Percentiles rank a stretch among this genome's conserved stretches.
Evolutionary conservation across 495 filamentous ascomycete genomes (phyloP).

Genomic region (Penicillium verhagenii): DNA sequence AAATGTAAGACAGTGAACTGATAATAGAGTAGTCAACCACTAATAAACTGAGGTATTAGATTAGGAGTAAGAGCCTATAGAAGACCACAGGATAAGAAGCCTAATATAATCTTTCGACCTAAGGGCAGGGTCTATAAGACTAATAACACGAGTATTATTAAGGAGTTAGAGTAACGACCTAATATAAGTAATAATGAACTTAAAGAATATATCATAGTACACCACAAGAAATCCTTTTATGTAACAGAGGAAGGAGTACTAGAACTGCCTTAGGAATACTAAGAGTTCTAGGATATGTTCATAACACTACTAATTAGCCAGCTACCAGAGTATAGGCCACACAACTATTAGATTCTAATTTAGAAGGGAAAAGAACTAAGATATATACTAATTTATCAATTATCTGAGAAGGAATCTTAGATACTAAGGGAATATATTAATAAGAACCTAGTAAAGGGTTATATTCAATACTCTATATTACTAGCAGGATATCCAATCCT

Average conservation of each 20-base stretch:
- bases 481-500: conserved; percentile 11
- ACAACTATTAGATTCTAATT: too few species aligned
- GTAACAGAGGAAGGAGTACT: conserved; percentile 1
- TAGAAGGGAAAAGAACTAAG: too few species aligned
- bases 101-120: background rate
- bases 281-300: conserved; percentile 4
- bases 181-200: background rate
- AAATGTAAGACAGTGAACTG: background rate
- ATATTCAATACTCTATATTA: conserved; percentile 11
- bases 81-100: background rate
- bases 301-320: background rate
- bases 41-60: too few species aligned
- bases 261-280: conserved; percentile 3
- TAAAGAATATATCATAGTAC: background rate
- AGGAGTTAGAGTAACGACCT: background rate
- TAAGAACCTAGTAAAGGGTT: conserved; percentile 15
- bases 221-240: background rate
- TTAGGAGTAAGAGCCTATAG: too few species aligned
- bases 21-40: background rate
- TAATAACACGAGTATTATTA: background rate
- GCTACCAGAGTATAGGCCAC: conserved; percentile 3
- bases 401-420: too few species aligned
- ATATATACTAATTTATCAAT: too few species aligned
- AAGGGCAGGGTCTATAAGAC: too few species aligned
- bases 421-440: conserved; percentile 24